Evolutionary conservation across 2,329 filamentous ascomycete genomes (phyloP), one percentile per base, ranked within the genome.

Genomic region (Pseudocercospora ulei): DNA sequence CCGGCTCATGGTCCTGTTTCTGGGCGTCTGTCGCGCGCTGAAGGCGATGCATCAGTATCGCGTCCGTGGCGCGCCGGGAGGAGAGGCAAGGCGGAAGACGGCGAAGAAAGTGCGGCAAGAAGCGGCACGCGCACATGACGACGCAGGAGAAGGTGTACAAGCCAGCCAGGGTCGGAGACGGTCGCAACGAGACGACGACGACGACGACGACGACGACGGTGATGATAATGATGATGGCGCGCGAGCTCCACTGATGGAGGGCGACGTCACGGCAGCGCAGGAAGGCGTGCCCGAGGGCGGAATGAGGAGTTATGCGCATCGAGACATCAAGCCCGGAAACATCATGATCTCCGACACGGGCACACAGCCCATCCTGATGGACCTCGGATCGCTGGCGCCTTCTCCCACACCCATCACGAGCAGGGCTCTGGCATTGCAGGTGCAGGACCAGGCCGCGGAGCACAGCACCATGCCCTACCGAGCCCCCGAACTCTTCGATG

Each of bases 401-500:
- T 86, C 84, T 1, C 90, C 90, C 1, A 83, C 85, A 41, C 76
- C 83, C 16, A 88, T 96, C 52, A 93, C 88, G 3, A 90, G 83
- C 11, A 80, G 88, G 45, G 92, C 85, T 2, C 72, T 92, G 38
- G 90, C 90, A 28, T 76, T 98, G 31, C 84, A 87, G 37, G 82
- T 93, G 22, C 90, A 96, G 65, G 90, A 98, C 62, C 82, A 77
- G 25, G 90, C 90, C 13, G 90, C 88, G 38, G 90, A 98, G 62
- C 88, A 96, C 69, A 88, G 80, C 49, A 98, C 90, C 25, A 96
- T 98, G 88, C 87, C 90, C 0, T 98, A 98, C 66, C 85, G 90
- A 43, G 90, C 90, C 1, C 90, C 90, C 0, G 90, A 98, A 64
- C 78, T 98, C 44, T 98, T 98, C 63, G 90, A 98, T 61, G 90